phyloP scores from a whole-genome alignment of 345 rosid species.

The Dovyalis caffra region DNA sequence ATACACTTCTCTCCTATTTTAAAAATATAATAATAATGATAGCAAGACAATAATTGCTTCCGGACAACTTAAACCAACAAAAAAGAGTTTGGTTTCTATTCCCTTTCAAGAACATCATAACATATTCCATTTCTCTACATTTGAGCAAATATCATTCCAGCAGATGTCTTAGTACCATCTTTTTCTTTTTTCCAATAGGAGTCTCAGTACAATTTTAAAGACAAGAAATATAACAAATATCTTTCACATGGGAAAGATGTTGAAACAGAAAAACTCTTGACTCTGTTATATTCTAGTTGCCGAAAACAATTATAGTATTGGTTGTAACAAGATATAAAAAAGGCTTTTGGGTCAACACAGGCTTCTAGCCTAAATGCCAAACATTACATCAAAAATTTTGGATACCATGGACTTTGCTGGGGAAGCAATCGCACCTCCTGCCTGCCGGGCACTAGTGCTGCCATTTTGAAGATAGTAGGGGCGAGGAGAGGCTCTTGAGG shows the following conservation, averaged over 20 bases:
- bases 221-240: not conserved
- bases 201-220: not conserved
- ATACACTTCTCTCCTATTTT: no score
- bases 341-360: not conserved
- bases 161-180: not conserved
- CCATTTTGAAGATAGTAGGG: slow-evolving; percentile 70
- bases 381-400: slow-evolving; percentile 77
- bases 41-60: no score
- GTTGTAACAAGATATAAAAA: not conserved
- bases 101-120: not conserved
- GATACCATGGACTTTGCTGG: slow-evolving; percentile 80
- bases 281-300: not conserved
- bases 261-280: not conserved
- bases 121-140: not conserved
- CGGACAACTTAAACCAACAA: not conserved
- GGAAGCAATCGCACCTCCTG: slow-evolving; percentile 70
- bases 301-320: not conserved
- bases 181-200: not conserved
- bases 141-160: not conserved
- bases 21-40: no score
- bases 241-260: not conserved
- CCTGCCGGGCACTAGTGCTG: slow-evolving; percentile 48
- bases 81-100: not conserved
- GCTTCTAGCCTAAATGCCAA: slow-evolving; percentile 48
- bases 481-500: slow-evolving; percentile 40